Percentiles rank a stretch among this genome's conserved stretches.
Evolutionary conservation across 2,329 filamentous ascomycete genomes (phyloP).

Genomic region (Dryadomyces sulphureus): DNA sequence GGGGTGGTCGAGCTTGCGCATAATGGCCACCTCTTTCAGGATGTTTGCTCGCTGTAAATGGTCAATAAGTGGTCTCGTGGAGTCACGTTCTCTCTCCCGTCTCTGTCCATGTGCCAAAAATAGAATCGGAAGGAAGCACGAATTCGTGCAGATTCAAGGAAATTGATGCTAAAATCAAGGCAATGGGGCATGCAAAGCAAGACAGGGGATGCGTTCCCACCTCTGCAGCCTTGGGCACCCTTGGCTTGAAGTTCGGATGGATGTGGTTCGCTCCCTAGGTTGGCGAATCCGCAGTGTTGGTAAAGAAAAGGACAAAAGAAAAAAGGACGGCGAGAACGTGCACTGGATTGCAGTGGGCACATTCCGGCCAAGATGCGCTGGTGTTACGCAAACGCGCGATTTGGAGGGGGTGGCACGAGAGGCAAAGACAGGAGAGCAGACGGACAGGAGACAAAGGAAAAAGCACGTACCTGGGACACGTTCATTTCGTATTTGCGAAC

Average conservation of each 20-base stretch:
- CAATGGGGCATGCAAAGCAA: neutral
- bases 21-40: slow-evolving; percentile 95
- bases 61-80: neutral
- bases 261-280: slow-evolving; percentile 76
- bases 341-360: too few relatives aligned
- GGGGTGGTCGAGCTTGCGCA: slow-evolving; percentile 90
- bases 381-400: neutral
- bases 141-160: neutral
- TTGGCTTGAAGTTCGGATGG: slow-evolving; percentile 84
- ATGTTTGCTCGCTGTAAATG: slow-evolving; percentile 77
- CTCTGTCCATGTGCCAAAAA: too few relatives aligned
- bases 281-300: slow-evolving; percentile 34
- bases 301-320: slow-evolving; percentile 14
- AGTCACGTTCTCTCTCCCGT: too few relatives aligned
- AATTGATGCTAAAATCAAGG: neutral
- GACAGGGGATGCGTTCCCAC: slow-evolving; percentile 45
- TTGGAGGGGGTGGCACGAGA: neutral
- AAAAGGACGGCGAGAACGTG: slow-evolving; percentile 18
- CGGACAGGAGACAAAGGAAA: neutral
- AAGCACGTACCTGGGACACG: slow-evolving; percentile 76
- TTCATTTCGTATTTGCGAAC: slow-evolving; percentile 99
- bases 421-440: neutral
- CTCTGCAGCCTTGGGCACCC: slow-evolving; percentile 90
- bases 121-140: too few relatives aligned
- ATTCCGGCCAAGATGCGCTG: too few relatives aligned